Conservation (phyloP, 306 rosid genomes). For the Casuarina equisetifolia region DNA sequence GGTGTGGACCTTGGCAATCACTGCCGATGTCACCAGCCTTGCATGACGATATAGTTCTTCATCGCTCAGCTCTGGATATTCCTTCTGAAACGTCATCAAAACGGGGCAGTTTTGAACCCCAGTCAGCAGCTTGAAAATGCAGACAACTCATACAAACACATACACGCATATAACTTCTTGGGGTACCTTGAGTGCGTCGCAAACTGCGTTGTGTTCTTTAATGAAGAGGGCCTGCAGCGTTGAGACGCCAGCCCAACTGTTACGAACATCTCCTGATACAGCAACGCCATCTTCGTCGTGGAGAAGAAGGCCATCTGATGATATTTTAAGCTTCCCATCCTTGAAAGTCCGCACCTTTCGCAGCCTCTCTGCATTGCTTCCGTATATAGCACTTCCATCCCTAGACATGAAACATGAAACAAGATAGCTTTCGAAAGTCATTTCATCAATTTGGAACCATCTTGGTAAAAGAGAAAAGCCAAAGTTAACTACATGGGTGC, state of each 20-base stretch:
- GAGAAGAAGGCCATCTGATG: slow-evolving; percentile 40
- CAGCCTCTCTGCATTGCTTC: slow-evolving; percentile 43
- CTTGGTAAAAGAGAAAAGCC: not conserved
- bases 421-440: too few relatives aligned
- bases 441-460: too few relatives aligned
- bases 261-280: slow-evolving; percentile 52
- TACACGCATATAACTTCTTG: too few relatives aligned
- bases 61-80: slow-evolving; percentile 37
- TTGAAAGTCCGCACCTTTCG: slow-evolving; percentile 42
- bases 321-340: slow-evolving; percentile 60
- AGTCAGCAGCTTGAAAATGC: not conserved
- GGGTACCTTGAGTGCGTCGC: slow-evolving; percentile 55
- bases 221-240: slow-evolving; percentile 53
- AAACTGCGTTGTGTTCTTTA: slow-evolving; percentile 56
- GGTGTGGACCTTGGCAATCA: slow-evolving; percentile 61
- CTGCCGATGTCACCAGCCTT: slow-evolving; percentile 67
- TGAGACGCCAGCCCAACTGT: slow-evolving; percentile 69
- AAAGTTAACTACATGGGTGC: not conserved
- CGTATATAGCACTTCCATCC: slow-evolving; percentile 66
- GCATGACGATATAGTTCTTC: slow-evolving; percentile 56
- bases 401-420: slow-evolving; percentile 1
- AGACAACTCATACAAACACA: not conserved
- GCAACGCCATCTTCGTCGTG: slow-evolving; percentile 50
- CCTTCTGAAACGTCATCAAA: slow-evolving; percentile 16
- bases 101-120: not conserved